Evolutionary conservation across 169 alveolate species (phyloP).

Genomic region (Neospora caninum): DNA sequence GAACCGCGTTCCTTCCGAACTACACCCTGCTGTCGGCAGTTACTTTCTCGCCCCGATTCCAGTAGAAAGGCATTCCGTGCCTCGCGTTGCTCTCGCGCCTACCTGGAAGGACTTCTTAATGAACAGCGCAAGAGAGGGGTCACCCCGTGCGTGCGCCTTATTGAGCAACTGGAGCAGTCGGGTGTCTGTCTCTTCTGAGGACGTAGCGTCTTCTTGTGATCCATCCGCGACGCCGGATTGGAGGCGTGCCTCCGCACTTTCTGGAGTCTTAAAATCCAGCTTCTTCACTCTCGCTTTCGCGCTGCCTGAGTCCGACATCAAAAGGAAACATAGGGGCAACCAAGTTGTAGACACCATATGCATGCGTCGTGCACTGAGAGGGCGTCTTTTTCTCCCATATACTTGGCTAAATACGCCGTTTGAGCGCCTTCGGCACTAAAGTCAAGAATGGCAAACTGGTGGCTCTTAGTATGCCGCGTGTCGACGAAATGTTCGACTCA

Average conservation of each 20-base stretch:
- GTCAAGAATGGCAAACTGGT: no score
- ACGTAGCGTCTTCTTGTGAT: neutral
- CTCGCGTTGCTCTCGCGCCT: neutral
- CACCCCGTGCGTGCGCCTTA: neutral
- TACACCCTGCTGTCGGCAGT: no score
- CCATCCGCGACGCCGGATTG: neutral
- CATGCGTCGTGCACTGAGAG: no score
- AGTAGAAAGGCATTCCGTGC: no score
- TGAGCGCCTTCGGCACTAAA: no score
- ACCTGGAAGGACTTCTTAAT: constrained; percentile 23
- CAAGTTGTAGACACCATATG: no score
- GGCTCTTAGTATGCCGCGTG: no score
- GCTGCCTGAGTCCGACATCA: neutral
- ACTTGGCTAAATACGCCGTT: no score
- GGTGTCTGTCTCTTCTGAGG: constrained; percentile 21
- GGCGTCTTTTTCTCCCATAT: no score
- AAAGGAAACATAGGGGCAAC: neutral
- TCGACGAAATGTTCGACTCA: no score
- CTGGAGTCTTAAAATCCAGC: constrained; percentile 24
- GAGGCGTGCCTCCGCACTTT: neutral
- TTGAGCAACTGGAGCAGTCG: neutral
- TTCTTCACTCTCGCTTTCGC: neutral
- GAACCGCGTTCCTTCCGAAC: no score
- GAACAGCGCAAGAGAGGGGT: constrained; percentile 10
- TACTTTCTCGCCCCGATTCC: no score